Conservation (phyloP, 306 rosid species). For the Cyclanthera cordifolia region DNA sequence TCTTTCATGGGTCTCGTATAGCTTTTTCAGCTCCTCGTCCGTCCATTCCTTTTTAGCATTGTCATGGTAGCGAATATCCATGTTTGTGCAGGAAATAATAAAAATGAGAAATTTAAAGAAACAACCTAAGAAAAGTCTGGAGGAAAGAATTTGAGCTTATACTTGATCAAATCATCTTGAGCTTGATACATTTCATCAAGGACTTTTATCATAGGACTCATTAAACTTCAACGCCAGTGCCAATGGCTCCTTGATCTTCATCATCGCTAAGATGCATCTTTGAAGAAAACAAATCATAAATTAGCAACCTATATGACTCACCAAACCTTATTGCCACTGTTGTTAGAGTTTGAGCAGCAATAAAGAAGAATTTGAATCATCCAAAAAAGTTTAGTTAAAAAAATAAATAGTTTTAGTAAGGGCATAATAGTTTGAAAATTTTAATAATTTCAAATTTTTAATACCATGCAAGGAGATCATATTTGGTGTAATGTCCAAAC, state of each 20-base stretch:
- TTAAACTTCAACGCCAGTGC: constrained; percentile 94
- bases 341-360: constrained; percentile 98
- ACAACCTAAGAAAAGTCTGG: neutral
- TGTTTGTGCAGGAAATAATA: constrained; percentile 21
- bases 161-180: too few species aligned
- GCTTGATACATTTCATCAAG: too few species aligned
- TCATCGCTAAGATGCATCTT: constrained; percentile 96
- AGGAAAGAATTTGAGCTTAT: neutral
- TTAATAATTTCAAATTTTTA: neutral
- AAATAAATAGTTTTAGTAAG: too few species aligned
- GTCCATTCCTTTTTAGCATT: constrained; percentile 96
- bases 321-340: constrained; percentile 97
- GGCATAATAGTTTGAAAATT: neutral
- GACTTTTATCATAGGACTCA: constrained; percentile 91
- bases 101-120: constrained; percentile 19
- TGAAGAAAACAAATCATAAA: constrained; percentile 87
- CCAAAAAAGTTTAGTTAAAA: constrained; percentile 20
- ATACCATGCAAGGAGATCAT: neutral
- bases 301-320: constrained; percentile 97
- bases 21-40: constrained; percentile 86
- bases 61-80: constrained; percentile 95
- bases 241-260: constrained; percentile 99
- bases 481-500: neutral
- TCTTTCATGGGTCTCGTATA: constrained; percentile 88
- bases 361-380: constrained; percentile 62